These are phyloP conservation scores for Wilhelminamyces savonicus DNA, from an alignment of 805 yeast species.

Conservation along the genomic window DNA sequence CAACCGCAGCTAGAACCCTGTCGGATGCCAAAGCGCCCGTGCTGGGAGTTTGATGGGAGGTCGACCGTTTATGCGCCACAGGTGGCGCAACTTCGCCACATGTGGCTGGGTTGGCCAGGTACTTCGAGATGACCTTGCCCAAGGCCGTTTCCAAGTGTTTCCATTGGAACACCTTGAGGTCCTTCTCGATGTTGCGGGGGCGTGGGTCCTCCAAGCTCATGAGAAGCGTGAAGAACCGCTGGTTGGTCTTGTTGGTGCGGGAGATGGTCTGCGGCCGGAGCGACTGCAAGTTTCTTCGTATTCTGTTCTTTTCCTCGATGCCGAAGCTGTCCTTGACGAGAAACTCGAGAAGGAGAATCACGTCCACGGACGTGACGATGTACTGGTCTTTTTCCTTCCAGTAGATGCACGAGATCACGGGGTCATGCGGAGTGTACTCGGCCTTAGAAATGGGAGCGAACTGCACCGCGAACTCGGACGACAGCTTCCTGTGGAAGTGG, in stretches of 20 bases:
- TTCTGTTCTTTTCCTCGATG: constrained; percentile 65
- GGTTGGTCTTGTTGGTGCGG: constrained; percentile 29
- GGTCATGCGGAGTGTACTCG: constrained; percentile 32
- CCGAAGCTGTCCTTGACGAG: constrained; percentile 50
- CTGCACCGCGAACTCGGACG: constrained; percentile 24
- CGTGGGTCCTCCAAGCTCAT: constrained; percentile 60
- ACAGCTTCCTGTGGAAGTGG: constrained; percentile 28
- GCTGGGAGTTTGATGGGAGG: neutral
- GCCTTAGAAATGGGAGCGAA: constrained; percentile 30
- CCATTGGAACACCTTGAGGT: constrained; percentile 65
- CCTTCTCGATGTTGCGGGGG: constrained; percentile 67
- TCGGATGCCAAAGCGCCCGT: constrained; percentile 1
- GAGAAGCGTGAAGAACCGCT: constrained; percentile 31
- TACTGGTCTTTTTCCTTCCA: constrained; percentile 44
- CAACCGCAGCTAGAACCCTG: neutral
- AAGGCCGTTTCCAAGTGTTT: constrained; percentile 45
- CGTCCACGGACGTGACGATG: constrained; percentile 61
- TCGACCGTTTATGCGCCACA: too few relatives aligned
- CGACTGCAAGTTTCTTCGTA: constrained; percentile 60
- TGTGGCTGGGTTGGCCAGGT: constrained; percentile 21
- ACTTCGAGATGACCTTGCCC: constrained; percentile 52
- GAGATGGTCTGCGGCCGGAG: constrained; percentile 56
- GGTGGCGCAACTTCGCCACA: too few relatives aligned
- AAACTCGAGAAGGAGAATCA: constrained; percentile 50
- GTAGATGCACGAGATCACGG: constrained; percentile 53